A percentile compares a stretch with the other conserved stretches of the same genome.
Conservation (phyloP, 2,329 filamentous ascomycete genomes). For the Colletotrichum sp. region DNA sequence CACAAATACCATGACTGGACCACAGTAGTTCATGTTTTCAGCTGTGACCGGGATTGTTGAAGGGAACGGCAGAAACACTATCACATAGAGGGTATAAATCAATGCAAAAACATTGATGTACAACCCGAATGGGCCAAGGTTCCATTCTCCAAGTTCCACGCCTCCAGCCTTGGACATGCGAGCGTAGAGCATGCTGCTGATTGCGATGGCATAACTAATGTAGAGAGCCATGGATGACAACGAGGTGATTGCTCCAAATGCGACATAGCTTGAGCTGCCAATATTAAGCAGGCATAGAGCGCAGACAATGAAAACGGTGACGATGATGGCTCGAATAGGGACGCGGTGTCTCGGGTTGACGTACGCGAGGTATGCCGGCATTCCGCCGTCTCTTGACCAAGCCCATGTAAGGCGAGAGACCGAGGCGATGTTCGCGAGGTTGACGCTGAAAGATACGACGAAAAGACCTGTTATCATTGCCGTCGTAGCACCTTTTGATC, state of each 20-base stretch:
- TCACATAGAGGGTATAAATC: neutral
- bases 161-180: neutral
- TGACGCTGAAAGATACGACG: neutral
- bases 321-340: neutral
- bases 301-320: neutral
- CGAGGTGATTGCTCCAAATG: neutral
- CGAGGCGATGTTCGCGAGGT: neutral
- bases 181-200: neutral
- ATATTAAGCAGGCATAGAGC: neutral
- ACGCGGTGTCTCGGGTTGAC: neutral
- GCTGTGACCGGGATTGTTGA: neutral
- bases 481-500: neutral
- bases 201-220: neutral
- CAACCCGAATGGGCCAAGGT: neutral
- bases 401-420: conserved; percentile 1
- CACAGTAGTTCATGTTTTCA: conserved; percentile 2
- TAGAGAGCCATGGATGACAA: neutral
- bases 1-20: neutral
- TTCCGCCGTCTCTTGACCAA: neutral
- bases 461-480: neutral
- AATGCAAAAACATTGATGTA: neutral
- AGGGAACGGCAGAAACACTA: neutral
- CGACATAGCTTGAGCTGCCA: neutral
- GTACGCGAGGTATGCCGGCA: neutral
- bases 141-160: neutral